phyloP scores from a whole-genome alignment of 371 early-diverging fungal genomes.

The Apophysomyces ossiformis region DNA sequence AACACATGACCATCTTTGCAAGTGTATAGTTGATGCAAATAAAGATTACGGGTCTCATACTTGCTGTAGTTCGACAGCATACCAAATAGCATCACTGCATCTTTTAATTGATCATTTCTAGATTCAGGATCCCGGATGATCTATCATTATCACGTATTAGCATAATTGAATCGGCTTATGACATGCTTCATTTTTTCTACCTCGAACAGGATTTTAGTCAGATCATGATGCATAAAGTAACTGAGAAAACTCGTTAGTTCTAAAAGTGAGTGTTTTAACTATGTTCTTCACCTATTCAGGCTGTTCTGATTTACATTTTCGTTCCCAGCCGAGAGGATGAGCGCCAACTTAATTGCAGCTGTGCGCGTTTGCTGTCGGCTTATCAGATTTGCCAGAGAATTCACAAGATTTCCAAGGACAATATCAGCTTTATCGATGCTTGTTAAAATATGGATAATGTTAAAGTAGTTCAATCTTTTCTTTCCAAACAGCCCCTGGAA shows the following conservation, averaged over 20 bases:
- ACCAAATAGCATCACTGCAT: conserved; percentile 47
- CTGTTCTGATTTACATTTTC: conserved; percentile 66
- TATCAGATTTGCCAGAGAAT: conserved; percentile 37
- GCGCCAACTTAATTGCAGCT: conserved; percentile 42
- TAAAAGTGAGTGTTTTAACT: no score
- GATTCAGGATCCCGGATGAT: conserved; percentile 33
- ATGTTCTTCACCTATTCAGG: conserved; percentile 43
- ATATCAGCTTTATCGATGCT: conserved; percentile 56
- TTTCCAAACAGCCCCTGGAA: conserved; percentile 56
- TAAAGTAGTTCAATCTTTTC: conserved; percentile 54
- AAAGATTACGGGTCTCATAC: conserved; percentile 55
- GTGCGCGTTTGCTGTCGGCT: conserved; percentile 19
- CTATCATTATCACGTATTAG: conserved; percentile 15
- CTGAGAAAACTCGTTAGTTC: conserved; percentile 10
- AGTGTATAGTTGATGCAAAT: conserved; percentile 35
- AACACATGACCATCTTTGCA: conserved; percentile 34
- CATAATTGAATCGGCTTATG: neutral
- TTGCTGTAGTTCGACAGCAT: conserved; percentile 64
- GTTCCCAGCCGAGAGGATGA: conserved; percentile 56
- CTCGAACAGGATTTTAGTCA: conserved; percentile 44
- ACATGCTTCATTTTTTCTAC: conserved; percentile 20
- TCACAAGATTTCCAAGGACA: conserved; percentile 44
- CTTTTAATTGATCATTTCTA: conserved; percentile 26
- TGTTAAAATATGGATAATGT: conserved; percentile 58
- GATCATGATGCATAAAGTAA: conserved; percentile 57